Evolutionary conservation across 805 yeast species (phyloP), one percentile per base, ranked within the genome.

Genomic region (Hanseniaspora valbyensis): DNA sequence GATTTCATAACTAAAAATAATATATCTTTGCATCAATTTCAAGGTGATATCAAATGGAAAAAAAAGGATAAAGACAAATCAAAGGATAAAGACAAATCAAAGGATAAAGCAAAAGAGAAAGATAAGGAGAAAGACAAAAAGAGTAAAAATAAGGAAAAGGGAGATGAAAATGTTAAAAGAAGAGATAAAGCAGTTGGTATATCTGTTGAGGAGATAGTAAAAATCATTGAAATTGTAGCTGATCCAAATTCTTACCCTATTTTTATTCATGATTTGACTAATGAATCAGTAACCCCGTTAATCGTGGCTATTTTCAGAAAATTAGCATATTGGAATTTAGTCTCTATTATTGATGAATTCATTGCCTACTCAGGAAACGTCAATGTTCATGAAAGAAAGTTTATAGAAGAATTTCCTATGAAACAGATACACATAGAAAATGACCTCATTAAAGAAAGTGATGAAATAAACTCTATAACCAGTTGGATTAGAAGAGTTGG

Each of bases 301-400:
- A 78, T 86, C 1, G 75, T 90, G 22, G 97, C 96, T 3, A 88
- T 96, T 61, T 66, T 88, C 34, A 67, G 98, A 32, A 84, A 84
- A 57, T 66, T 84, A 18, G 83, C 86, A 24, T 78, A 82, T 57
- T 92, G 98, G 98, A 81, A 92, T 9, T 75, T 84, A 6, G 85
- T 87, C 2, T 81, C 96, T 0, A 88, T 90, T 13, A 78, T 84
- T 58, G 85, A 81, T 55, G 98, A 90, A 66, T 89, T 83, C 59
- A 73, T 83, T 38, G 77, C 80, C 51, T 89, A 77, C 62, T 76
- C 89, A 8, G 80, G 85, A 14, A 80, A 81, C 48, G 78, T 86
- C 29, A 88, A 88, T 40, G 77, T 85, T 39, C 83, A 84, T 55
- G 97, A 90, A 62, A 71, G 95, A 53, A 71, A 71, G 42, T 92